These are phyloP conservation scores for Phytophthora hibernalis DNA, from an alignment of 352 stramenopile species.

Conservation along the genomic window DNA sequence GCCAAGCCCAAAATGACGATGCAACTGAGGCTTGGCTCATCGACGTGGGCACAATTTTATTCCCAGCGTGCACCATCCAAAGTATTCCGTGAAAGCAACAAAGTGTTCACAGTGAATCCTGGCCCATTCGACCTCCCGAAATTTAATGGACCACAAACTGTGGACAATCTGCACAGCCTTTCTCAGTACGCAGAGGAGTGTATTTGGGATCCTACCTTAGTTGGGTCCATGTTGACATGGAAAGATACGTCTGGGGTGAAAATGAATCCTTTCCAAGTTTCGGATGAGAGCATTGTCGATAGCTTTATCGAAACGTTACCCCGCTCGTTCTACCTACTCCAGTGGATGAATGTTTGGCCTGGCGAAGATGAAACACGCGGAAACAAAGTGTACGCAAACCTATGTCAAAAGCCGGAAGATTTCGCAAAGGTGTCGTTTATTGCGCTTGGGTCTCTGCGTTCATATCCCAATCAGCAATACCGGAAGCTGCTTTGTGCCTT, in stretches of 20 bases:
- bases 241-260: constrained; percentile 13
- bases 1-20: constrained; percentile 8
- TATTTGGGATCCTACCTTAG: constrained; percentile 47
- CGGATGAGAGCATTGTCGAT: constrained; percentile 17
- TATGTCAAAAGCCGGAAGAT: constrained; percentile 19
- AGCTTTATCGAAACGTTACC: constrained; percentile 51
- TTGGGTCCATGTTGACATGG: constrained; percentile 41
- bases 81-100: constrained; percentile 1
- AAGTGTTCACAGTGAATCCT: constrained; percentile 28
- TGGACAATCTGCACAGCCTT: constrained; percentile 22
- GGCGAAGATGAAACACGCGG: constrained; percentile 38
- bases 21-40: not conserved
- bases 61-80: not conserved
- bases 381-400: constrained; percentile 55
- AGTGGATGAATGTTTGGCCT: constrained; percentile 59
- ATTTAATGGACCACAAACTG: constrained; percentile 12
- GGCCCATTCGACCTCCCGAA: constrained; percentile 20
- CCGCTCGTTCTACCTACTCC: constrained; percentile 14
- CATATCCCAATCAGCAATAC: constrained; percentile 60
- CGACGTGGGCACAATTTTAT: constrained; percentile 38
- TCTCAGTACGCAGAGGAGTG: constrained; percentile 34
- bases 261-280: constrained; percentile 54
- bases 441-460: constrained; percentile 45
- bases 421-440: constrained; percentile 42
- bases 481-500: constrained; percentile 52